Evolutionary conservation across 2,329 filamentous ascomycete genomes (phyloP).

Genomic region (Cladosporium austrohemisphaericum): DNA sequence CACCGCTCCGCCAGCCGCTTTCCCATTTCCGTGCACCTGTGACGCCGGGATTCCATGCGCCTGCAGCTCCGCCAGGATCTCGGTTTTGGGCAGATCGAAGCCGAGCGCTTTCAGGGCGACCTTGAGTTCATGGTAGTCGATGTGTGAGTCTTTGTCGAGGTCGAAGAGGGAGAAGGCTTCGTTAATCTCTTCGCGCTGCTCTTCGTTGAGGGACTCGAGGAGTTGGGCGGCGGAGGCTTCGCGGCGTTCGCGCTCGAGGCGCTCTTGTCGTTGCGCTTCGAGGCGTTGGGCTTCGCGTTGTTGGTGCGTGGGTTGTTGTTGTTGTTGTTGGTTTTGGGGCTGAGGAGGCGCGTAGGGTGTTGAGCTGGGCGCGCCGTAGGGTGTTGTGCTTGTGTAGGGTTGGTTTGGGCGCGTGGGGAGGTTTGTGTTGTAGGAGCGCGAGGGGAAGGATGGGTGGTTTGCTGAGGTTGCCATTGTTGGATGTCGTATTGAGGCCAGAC

Average conservation of each 20-base stretch:
- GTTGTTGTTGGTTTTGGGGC: slow-evolving; percentile 12
- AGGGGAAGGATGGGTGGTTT: slow-evolving; percentile 51
- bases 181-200: slow-evolving; percentile 88
- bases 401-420: slow-evolving; percentile 40
- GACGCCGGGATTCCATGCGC: slow-evolving; percentile 66
- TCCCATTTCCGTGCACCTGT: slow-evolving; percentile 18
- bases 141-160: slow-evolving; percentile 86
- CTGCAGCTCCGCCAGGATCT: slow-evolving; percentile 77
- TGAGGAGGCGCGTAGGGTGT: slow-evolving; percentile 31
- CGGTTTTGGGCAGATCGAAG: slow-evolving; percentile 82
- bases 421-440: slow-evolving; percentile 50
- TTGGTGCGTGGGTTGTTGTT: slow-evolving; percentile 30
- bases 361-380: slow-evolving; percentile 21
- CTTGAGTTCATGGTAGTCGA: slow-evolving; percentile 98
- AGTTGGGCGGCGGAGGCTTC: slow-evolving; percentile 43
- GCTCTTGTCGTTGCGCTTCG: slow-evolving; percentile 20
- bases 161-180: slow-evolving; percentile 96
- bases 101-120: slow-evolving; percentile 93
- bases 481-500: too few species aligned
- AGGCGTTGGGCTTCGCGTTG: slow-evolving; percentile 36
- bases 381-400: slow-evolving; percentile 32
- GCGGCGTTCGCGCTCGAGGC: slow-evolving; percentile 40
- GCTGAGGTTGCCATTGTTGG: slow-evolving; percentile 49
- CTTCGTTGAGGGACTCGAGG: slow-evolving; percentile 66
- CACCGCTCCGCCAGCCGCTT: neutral